phyloP scores from a whole-genome alignment of 306 rosid genomes.

The apple (Malus domestica) region DNA sequence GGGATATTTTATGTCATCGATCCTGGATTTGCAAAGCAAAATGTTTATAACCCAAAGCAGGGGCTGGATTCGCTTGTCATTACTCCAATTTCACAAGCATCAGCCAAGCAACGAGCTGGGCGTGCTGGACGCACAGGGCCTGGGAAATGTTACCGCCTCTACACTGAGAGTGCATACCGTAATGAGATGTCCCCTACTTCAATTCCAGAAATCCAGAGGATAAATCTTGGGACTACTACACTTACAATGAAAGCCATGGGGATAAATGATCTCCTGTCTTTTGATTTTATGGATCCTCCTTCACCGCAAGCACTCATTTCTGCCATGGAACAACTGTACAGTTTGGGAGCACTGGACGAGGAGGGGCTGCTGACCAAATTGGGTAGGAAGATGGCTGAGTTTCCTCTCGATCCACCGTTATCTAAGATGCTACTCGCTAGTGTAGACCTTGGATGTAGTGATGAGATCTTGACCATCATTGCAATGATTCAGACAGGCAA shows the following conservation, averaged over 20 bases:
- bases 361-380: not conserved
- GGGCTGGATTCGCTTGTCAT: not conserved
- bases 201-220: not conserved
- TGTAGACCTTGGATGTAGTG: not conserved
- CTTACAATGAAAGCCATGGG: not conserved
- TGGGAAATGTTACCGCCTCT: not conserved
- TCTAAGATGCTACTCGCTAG: not conserved
- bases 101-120: constrained; percentile 1
- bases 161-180: constrained; percentile 2
- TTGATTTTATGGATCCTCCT: not conserved
- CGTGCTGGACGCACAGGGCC: not conserved
- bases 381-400: not conserved
- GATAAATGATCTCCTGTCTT: not conserved
- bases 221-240: not conserved
- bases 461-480: not conserved
- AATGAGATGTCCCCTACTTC: not conserved
- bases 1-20: not conserved
- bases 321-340: not conserved
- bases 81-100: not conserved
- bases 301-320: not conserved
- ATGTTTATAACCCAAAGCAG: constrained; percentile 1
- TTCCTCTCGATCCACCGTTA: not conserved
- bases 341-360: not conserved
- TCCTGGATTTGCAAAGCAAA: not conserved
- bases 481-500: not conserved